A percentile compares a stretch with the other conserved stretches of the same genome.
Evolutionary conservation across 306 rosid species (phyloP).

Genomic region (Acacia confusa): DNA sequence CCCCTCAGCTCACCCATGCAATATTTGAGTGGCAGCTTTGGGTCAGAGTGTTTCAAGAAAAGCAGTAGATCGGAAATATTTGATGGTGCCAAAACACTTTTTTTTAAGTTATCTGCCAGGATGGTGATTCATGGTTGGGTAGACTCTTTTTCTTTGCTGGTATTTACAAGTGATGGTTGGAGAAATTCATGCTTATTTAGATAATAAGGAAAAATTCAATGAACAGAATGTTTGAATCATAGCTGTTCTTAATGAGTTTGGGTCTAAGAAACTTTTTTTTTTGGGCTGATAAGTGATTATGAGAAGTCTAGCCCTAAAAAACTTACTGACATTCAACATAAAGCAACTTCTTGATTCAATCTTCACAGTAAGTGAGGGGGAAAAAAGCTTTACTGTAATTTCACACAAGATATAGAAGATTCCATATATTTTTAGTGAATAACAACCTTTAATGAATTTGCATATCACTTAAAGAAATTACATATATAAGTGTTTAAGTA

Average conservation of each 20-base stretch:
- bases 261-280: neutral
- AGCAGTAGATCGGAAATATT: neutral
- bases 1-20: neutral
- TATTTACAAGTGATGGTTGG: neutral
- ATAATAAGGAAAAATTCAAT: constrained; percentile 7
- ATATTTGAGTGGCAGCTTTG: neutral
- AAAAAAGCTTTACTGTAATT: neutral
- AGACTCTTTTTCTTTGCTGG: neutral
- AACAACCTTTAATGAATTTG: neutral
- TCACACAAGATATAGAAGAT: neutral
- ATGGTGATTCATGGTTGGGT: neutral
- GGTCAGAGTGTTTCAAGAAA: neutral
- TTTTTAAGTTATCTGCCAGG: no score
- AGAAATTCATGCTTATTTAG: neutral
- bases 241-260: neutral
- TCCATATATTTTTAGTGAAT: neutral
- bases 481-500: neutral
- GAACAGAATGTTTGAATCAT: neutral
- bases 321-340: neutral
- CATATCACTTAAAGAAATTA: neutral
- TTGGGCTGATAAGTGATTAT: neutral
- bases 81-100: neutral
- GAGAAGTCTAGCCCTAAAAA: neutral
- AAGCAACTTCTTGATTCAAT: neutral
- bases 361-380: neutral